Evolutionary conservation across 352 stramenopile species (phyloP), one percentile per base, ranked within the genome.

Genomic region (Globisporangium sylvaticum): DNA sequence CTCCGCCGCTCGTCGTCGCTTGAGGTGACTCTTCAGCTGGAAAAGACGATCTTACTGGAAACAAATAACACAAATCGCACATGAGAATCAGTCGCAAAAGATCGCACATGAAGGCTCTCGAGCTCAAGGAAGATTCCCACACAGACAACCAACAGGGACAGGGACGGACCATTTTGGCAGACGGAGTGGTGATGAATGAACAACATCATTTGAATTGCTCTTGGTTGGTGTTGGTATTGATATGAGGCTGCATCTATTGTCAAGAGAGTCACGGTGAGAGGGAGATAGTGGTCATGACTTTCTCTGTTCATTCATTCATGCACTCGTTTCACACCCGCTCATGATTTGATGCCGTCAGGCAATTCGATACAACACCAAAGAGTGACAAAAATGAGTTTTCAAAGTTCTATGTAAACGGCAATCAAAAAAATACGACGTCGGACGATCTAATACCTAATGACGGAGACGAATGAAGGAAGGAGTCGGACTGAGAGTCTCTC

Each of bases 391-490:
- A 27, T 4, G n/a, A 56, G 4, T n/a, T 20, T 48, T 48, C 15
- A 20, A 48, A 48, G 39, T n/a, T 56, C 50, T 57, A 57, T 57
- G 22, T 57, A 57, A 57, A 57, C 50, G 50, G 50, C 25, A 57
- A 50, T 22, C 42, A 50, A 50, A 50, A 50, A 50, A 50, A 32
- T 29, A 57, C 24, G 24, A 57, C 50, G n/a, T 57, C 42, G 5
- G 18, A 50, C 42, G 42, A 50, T 50, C 42, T 50, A 50, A 48
- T 50, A 50, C 42, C 42, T 50, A 50, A 50, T 50, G 42, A 50
- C 42, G 18, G 42, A 50, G 42, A 50, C 18, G 42, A 20, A 50
- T 22, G 42, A 7, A 22, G 6, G n/a, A n/a, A 50, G 6, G 42
- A 20, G 42, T 24, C 3, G 37, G 37, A 42, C 9, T 3, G 34